Percentiles rank a stretch among this genome's conserved stretches.
These are phyloP conservation scores for Russula foetens DNA, from an alignment of 768 basidiomycete species.

Conservation along the genomic window DNA sequence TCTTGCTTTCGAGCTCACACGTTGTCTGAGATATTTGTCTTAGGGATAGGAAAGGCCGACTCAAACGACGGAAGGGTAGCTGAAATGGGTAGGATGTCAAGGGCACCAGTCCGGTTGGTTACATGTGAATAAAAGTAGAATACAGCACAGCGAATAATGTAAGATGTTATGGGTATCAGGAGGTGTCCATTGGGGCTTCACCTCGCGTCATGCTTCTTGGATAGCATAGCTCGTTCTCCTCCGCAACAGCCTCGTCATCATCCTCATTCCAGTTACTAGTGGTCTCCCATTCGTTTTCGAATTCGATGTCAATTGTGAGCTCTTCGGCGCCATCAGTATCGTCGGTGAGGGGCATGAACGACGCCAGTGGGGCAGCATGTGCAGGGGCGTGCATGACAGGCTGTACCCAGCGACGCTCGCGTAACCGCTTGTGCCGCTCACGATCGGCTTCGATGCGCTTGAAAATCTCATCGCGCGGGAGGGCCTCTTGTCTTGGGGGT, in stretches of 20 bases:
- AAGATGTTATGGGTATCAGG: constrained; percentile 22
- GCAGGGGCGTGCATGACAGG: constrained; percentile 48
- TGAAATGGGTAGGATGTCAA: constrained; percentile 12
- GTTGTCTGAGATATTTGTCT: background rate
- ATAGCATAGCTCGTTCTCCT: constrained; percentile 68
- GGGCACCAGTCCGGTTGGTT: background rate
- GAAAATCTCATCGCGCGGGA: constrained; percentile 55
- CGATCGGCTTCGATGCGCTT: constrained; percentile 89
- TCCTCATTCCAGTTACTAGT: constrained; percentile 90
- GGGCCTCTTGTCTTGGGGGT: constrained; percentile 19
- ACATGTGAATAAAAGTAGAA: constrained; percentile 13
- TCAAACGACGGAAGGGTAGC: constrained; percentile 38
- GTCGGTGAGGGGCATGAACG: constrained; percentile 52
- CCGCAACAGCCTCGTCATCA: constrained; percentile 65
- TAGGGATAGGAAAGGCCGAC: constrained; percentile 43
- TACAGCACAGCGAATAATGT: constrained; percentile 8
- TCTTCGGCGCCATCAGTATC: constrained; percentile 48
- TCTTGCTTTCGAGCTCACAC: background rate
- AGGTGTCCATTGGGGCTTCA: constrained; percentile 37
- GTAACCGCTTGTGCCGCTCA: constrained; percentile 84
- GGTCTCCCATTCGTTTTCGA: constrained; percentile 86
- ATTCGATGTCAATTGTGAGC: constrained; percentile 68
- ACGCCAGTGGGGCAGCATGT: constrained; percentile 41
- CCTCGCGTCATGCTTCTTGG: constrained; percentile 31
- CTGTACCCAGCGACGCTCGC: constrained; percentile 90